phyloP scores from a whole-genome alignment of 2,329 filamentous ascomycete species.

The Cylindrodendrum hubeiense region DNA sequence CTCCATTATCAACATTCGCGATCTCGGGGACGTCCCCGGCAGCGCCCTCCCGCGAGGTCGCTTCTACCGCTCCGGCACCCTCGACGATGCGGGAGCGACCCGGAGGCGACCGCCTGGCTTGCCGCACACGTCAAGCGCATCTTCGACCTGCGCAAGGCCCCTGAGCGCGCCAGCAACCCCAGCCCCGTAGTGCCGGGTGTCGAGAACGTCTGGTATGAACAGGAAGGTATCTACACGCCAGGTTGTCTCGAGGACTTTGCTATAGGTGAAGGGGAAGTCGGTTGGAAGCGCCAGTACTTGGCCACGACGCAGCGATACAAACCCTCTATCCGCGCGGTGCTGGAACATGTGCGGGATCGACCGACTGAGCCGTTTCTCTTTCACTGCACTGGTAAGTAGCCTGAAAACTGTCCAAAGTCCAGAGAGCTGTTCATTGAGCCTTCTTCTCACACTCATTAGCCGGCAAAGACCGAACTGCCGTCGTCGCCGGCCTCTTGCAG shows the following conservation, averaged over 20 bases:
- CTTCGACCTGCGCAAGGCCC: slow-evolving; percentile 64
- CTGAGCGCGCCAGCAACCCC: slow-evolving; percentile 57
- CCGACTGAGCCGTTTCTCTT: slow-evolving; percentile 61
- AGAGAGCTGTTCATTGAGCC: background rate
- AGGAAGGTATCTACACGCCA: slow-evolving; percentile 49
- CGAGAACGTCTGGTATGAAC: slow-evolving; percentile 59
- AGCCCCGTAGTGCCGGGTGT: slow-evolving; percentile 59
- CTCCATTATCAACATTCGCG: slow-evolving; percentile 65
- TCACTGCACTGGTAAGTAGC: slow-evolving; percentile 64
- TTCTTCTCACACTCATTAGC: slow-evolving; percentile 48
- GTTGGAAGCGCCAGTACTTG: slow-evolving; percentile 61
- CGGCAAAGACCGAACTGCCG: slow-evolving; percentile 67
- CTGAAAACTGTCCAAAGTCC: background rate
- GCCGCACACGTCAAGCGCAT: slow-evolving; percentile 55
- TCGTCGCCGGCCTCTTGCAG: slow-evolving; percentile 63
- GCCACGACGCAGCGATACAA: slow-evolving; percentile 58
- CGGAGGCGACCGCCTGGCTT: slow-evolving; percentile 52
- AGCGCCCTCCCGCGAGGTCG: slow-evolving; percentile 56
- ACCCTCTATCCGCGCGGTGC: slow-evolving; percentile 56
- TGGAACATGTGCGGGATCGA: slow-evolving; percentile 62
- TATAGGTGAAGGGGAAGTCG: slow-evolving; percentile 57
- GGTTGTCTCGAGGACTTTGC: slow-evolving; percentile 57
- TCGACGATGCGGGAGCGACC: slow-evolving; percentile 49
- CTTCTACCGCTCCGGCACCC: slow-evolving; percentile 61
- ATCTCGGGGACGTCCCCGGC: slow-evolving; percentile 60